These are phyloP conservation scores for Linum tenue DNA, from an alignment of 345 rosid species.

Conservation along the genomic window DNA sequence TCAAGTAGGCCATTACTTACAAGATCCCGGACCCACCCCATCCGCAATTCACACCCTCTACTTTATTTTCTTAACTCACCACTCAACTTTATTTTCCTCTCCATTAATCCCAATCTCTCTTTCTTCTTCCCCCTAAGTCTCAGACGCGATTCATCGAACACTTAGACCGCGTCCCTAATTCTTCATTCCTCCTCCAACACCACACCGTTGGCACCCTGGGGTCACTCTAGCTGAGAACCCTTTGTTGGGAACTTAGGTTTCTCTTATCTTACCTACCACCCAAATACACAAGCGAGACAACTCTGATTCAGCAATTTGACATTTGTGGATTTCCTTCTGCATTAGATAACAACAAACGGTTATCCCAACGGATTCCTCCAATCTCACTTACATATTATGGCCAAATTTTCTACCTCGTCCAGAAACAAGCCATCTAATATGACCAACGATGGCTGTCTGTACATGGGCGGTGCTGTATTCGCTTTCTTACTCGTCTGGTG, in stretches of 20 bases:
- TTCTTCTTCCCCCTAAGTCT: background rate
- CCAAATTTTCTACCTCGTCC: constrained; percentile 8
- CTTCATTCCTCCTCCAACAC: too few species aligned
- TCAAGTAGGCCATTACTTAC: background rate
- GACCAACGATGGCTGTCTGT: constrained; percentile 41
- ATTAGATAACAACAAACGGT: constrained; percentile 6
- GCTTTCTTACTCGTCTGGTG: constrained; percentile 60
- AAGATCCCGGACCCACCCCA: background rate
- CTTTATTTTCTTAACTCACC: background rate
- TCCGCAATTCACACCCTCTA: background rate
- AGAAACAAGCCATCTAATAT: constrained; percentile 27
- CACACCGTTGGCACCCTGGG: too few species aligned
- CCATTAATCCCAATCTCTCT: background rate
- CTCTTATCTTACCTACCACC: too few species aligned
- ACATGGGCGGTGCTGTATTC: constrained; percentile 54
- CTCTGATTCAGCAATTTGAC: too few species aligned
- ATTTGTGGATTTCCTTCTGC: too few species aligned
- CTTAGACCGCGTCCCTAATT: background rate
- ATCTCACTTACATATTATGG: constrained; percentile 15
- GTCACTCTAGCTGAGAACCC: too few species aligned
- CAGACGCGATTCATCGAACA: background rate
- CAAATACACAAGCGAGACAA: too few species aligned
- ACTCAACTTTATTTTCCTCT: background rate
- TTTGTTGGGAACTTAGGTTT: too few species aligned
- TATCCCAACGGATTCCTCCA: background rate